Percentiles rank a stretch among this genome's conserved stretches.
These are phyloP conservation scores for Isabelozyma pseudorhagii DNA, from an alignment of 805 yeast species.

Conservation along the genomic window DNA sequence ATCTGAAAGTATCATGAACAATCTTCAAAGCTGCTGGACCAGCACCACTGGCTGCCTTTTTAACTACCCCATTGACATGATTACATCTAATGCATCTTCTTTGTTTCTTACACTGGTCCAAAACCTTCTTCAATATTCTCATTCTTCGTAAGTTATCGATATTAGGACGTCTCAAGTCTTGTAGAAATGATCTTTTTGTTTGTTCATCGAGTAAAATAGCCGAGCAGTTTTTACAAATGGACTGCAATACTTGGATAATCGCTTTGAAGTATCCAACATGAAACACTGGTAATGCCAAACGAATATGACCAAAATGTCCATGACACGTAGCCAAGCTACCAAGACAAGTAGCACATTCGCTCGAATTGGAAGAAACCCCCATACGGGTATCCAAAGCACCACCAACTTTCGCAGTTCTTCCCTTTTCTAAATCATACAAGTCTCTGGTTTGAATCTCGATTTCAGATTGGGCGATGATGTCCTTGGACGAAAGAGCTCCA, in stretches of 20 bases:
- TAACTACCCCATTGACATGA: slow-evolving; percentile 92
- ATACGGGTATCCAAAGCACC: slow-evolving; percentile 91
- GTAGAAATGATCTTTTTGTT: slow-evolving; percentile 62
- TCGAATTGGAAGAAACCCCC: slow-evolving; percentile 90
- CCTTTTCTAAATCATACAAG: slow-evolving; percentile 85
- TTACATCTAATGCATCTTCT: slow-evolving; percentile 87
- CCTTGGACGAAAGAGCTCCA: slow-evolving; percentile 88
- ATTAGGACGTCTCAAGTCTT: slow-evolving; percentile 83
- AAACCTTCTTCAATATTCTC: slow-evolving; percentile 76
- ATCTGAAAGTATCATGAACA: slow-evolving; percentile 92
- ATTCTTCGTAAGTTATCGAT: slow-evolving; percentile 89
- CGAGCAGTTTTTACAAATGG: slow-evolving; percentile 89
- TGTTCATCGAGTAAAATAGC: slow-evolving; percentile 70
- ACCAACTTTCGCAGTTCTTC: slow-evolving; percentile 71
- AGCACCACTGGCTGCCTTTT: slow-evolving; percentile 88
- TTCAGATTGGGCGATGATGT: slow-evolving; percentile 89
- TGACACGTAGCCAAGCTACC: slow-evolving; percentile 93
- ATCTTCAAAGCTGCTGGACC: slow-evolving; percentile 93
- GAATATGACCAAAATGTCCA: slow-evolving; percentile 96
- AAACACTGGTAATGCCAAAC: slow-evolving; percentile 91
- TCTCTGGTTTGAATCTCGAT: slow-evolving; percentile 92
- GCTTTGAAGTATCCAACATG: slow-evolving; percentile 97
- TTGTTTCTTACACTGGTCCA: slow-evolving; percentile 94
- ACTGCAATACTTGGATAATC: slow-evolving; percentile 81
- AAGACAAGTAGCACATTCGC: slow-evolving; percentile 87